phyloP scores from a whole-genome alignment of 306 rosid genomes.

The Psophocarpus tetragonolobus region DNA sequence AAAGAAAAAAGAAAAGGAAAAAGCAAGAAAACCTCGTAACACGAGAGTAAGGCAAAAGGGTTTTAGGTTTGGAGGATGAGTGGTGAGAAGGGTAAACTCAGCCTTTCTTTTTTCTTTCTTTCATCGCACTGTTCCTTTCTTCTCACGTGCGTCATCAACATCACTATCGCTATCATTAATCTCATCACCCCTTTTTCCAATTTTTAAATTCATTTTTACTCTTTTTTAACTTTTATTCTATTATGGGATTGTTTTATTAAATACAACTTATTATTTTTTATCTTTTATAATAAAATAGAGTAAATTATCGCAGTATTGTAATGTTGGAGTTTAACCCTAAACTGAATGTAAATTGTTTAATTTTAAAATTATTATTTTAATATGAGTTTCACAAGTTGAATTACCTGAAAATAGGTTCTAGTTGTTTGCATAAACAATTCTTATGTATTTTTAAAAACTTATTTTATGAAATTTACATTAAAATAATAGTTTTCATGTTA shows the following conservation, averaged over 20 bases:
- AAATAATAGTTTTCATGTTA: too few relatives aligned
- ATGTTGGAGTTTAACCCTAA: too few relatives aligned
- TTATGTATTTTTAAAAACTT: too few relatives aligned
- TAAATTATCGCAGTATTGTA: too few relatives aligned
- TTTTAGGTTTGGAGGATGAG: constrained; percentile 45
- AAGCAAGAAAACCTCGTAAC: constrained; percentile 45
- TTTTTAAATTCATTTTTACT: not conserved
- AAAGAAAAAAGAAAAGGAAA: not conserved
- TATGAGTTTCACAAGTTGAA: too few relatives aligned
- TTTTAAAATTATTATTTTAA: too few relatives aligned
- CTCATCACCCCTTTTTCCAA: not conserved
- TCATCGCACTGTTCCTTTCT: constrained; percentile 43
- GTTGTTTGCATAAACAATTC: too few relatives aligned
- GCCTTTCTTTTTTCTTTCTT: constrained; percentile 59
- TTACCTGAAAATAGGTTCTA: too few relatives aligned
- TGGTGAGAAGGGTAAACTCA: constrained; percentile 51
- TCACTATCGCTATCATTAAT: not conserved
- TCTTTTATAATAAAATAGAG: not conserved
- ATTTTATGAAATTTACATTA: too few relatives aligned
- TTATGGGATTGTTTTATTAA: not conserved
- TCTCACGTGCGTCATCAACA: constrained; percentile 76
- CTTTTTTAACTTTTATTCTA: not conserved
- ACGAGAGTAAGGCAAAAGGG: constrained; percentile 32
- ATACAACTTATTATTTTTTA: not conserved
- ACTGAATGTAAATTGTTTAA: too few relatives aligned